Base-by-base conservation (phyloP, 176 grass and related monocot species). In the Alopecurus myosuroides region DNA sequence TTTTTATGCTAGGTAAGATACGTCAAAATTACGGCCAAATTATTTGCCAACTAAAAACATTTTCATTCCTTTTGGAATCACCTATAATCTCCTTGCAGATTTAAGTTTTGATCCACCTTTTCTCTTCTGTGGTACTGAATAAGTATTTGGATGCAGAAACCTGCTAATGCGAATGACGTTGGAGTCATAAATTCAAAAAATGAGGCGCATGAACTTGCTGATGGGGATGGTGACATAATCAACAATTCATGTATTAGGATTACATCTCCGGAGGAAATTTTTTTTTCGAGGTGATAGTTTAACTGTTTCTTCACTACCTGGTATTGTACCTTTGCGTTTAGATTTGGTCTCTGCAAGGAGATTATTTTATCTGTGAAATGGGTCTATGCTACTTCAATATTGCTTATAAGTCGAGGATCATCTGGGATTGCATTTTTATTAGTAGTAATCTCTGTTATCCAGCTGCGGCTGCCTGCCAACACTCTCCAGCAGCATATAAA, bases 101-200 rank as follows among this genome's bases (percentile, higher is more conserved):
- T 74, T 55, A 57, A 53, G 33, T 65, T 81, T 7, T 77, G 50
- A 75, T 53, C 12, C 18, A 74, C 74, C 31, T 4, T 68, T 44
- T 25, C 31, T 69, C 39, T 84, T 42, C 66, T 39, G 46, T 74
- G 76, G 34, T 73, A 65, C 35, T 88, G 34, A 84, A 66, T 11
- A 67, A 57, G 29, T 74, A 46, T 89, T 84, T 89, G 55, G 70
- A 64, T 56, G 35, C 74, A 88, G 86, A 72, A 78, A 84, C 62
- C 33, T 84, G 51, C 77, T 18, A 78, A 79, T n/a, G 31, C 23
- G 17, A 31, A 31, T 71, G 62, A 5, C 36, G 9, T 25, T 70
- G 66, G 56, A 22, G 63, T 84, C 42, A 46, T 62, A 41, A 70
- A 82, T 37, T 68, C 79, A 77, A 65, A 58, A 60, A 70, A 48